phyloP scores from a whole-genome alignment of 2,329 filamentous ascomycete species.

The Coniochaeta pulveracea region DNA sequence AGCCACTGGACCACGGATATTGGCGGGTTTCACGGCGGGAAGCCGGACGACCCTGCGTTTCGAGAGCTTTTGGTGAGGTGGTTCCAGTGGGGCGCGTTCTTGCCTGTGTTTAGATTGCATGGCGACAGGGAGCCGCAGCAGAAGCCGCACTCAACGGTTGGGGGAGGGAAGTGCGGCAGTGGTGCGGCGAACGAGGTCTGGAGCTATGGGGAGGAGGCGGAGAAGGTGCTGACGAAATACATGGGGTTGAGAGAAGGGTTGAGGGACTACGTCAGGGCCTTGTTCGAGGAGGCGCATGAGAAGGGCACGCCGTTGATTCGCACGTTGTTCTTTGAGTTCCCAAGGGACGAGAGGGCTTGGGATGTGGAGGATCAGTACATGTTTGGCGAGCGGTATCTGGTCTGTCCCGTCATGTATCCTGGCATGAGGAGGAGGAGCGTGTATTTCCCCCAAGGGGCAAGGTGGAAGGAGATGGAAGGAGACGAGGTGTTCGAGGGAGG shows the following conservation, averaged over 20 bases:
- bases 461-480: not conserved
- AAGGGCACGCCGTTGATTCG: constrained; percentile 51
- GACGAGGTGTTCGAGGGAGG: not conserved
- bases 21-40: constrained; percentile 57
- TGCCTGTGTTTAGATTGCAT: constrained; percentile 56
- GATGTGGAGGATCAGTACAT: constrained; percentile 50
- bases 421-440: constrained; percentile 30
- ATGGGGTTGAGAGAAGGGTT: constrained; percentile 45
- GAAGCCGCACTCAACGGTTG: constrained; percentile 20
- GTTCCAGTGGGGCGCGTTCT: constrained; percentile 61
- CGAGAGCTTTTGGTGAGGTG: constrained; percentile 54
- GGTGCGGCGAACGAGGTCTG: constrained; percentile 54
- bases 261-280: constrained; percentile 40
- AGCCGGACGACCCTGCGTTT: constrained; percentile 42
- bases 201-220: constrained; percentile 51
- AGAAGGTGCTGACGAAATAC: constrained; percentile 48
- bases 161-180: constrained; percentile 28
- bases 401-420: constrained; percentile 41
- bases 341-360: constrained; percentile 40
- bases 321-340: constrained; percentile 54
- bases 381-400: constrained; percentile 48
- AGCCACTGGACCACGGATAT: constrained; percentile 64
- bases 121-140: constrained; percentile 50
- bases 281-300: constrained; percentile 50
- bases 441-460: constrained; percentile 33